A percentile compares a stretch with the other conserved stretches of the same genome.
These are phyloP conservation scores for Chytriomyces sp. DNA, from an alignment of 192 early-diverging fungal species.

Conservation along the genomic window DNA sequence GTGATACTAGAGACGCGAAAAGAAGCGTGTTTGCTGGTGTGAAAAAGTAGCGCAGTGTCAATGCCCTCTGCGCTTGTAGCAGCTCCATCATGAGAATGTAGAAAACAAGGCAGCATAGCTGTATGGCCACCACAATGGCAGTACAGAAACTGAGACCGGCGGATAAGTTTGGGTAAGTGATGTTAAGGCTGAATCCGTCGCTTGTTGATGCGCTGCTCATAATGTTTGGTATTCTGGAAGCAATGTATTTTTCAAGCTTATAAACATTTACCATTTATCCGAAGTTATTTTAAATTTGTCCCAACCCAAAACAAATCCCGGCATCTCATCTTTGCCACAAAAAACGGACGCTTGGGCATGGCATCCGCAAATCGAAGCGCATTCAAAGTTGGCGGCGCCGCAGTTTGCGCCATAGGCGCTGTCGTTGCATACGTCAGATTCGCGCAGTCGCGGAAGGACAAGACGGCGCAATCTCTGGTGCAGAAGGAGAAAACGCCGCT, in stretches of 20 bases:
- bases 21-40: background rate
- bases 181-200: background rate
- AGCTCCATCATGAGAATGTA: background rate
- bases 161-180: background rate
- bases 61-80: background rate
- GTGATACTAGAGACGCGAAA: background rate
- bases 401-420: background rate
- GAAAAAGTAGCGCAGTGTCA: background rate
- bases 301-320: background rate
- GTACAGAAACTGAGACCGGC: background rate
- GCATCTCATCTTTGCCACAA: background rate
- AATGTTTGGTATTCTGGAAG: background rate
- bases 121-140: background rate
- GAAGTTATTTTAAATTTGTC: no score
- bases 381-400: background rate
- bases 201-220: no score
- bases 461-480: no score
- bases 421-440: no score
- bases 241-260: background rate
- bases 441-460: no score
- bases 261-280: no score
- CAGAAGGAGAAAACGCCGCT: conserved; percentile 25
- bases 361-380: background rate
- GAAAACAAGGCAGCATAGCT: background rate
- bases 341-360: background rate